Conservation (phyloP, 2,329 filamentous ascomycete species). For the Fusarium staphyleae region DNA sequence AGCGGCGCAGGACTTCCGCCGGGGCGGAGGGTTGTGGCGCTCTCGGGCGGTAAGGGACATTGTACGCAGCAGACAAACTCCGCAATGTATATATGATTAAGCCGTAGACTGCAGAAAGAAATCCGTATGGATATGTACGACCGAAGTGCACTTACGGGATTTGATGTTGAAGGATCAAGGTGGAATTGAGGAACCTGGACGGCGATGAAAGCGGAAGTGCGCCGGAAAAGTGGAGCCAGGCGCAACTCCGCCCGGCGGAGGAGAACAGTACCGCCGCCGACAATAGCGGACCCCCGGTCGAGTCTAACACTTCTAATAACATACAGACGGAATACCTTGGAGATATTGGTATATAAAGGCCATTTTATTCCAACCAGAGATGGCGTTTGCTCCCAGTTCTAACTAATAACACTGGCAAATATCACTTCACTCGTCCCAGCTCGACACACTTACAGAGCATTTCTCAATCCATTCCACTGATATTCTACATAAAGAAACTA, state of each 20-base stretch:
- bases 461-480: not conserved
- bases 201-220: conserved; percentile 5
- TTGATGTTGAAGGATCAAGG: conserved; percentile 4
- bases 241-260: conserved; percentile 41
- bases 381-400: not conserved
- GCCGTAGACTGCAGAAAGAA: not conserved
- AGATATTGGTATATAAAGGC: not conserved
- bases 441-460: not conserved
- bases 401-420: too few relatives aligned
- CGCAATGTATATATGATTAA: not conserved
- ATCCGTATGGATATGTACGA: not conserved
- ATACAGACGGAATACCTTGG: not conserved
- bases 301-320: not conserved
- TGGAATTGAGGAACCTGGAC: not conserved
- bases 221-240: conserved; percentile 34
- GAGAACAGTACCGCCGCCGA: not conserved
- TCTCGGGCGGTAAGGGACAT: conserved; percentile 47
- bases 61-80: not conserved
- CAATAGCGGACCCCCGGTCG: conserved; percentile 19
- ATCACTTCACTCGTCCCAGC: too few relatives aligned
- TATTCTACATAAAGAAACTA: not conserved
- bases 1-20: conserved; percentile 63
- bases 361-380: not conserved
- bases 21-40: conserved; percentile 54
- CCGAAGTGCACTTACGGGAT: not conserved